Evolutionary conservation across 1,139 yeast genomes (phyloP), one percentile per base, ranked within the genome.

Genomic region (Geotrichum carabidarum): DNA sequence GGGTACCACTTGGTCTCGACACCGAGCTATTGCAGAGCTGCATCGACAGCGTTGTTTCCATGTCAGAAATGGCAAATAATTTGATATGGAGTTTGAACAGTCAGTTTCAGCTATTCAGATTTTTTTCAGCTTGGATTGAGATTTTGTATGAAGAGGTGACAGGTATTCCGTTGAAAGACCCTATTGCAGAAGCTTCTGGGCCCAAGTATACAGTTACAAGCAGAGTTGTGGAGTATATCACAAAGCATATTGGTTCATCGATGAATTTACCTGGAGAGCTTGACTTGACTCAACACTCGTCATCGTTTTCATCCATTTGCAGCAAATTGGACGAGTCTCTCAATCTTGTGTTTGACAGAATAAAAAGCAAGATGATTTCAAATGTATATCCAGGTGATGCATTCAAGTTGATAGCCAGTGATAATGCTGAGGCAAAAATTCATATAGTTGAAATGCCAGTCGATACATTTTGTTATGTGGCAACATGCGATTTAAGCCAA

Each of bases 71-170:
- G 11, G 63, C 75, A 2, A 78, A 77, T 62, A 68, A 68, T 27
- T 68, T 74, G 32, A 72, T 81, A 41, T 72, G 81, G 76, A 75
- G 72, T 36, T 60, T 80, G 22, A 78, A 79, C 60, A 75, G 76
- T 37, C 87, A 83, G 58, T 81, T 78, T 58, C 72, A 73, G 43
- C 65, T 74, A 38, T 83, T 81, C 67, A 75, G 74, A 49, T 72
- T 78, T 40, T 82, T 80, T 59, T 66, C 81, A 15, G 68, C 72
- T 4, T 83, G 69, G 69, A 52, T 65, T 38, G 65, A 63, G 22
- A 56, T 62, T 41, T 48, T 56, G 7, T 63, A 57, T 53, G 65
- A 64, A 44, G 59, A 56, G 7, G 51, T 56, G 15, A 59, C 65
- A 4, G 62, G 58, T 14, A 50, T 61, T 9, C 53, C 54, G 2